A percentile compares a stretch with the other conserved stretches of the same genome.
Evolutionary conservation across 331 rosid species (phyloP).

Genomic region (Acacia concinna): DNA sequence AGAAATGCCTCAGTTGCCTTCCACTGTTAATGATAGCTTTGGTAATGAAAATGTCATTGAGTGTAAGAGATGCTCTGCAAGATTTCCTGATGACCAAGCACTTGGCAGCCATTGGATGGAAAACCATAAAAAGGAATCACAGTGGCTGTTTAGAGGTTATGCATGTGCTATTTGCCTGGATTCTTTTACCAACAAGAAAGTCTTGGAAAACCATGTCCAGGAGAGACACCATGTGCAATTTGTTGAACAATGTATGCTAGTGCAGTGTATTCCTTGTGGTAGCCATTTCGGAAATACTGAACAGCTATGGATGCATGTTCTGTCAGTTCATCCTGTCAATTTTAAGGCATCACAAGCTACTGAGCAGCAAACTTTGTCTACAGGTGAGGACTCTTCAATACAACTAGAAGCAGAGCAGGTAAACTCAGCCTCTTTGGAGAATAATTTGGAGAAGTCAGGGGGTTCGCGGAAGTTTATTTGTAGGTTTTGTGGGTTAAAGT

Average conservation of each 20-base stretch:
- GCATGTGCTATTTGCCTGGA: slow-evolving; percentile 98
- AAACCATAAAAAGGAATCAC: slow-evolving; percentile 95
- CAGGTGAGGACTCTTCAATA: slow-evolving; percentile 55
- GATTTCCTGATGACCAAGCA: slow-evolving; percentile 68
- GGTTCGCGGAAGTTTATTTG: slow-evolving; percentile 70
- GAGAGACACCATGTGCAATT: slow-evolving; percentile 94
- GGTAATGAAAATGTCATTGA: slow-evolving; percentile 52
- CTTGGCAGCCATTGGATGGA: slow-evolving; percentile 96
- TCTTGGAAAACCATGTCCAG: slow-evolving; percentile 89
- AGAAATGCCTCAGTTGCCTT: slow-evolving; percentile 57
- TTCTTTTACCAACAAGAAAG: slow-evolving; percentile 86
- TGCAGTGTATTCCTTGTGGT: slow-evolving; percentile 95
- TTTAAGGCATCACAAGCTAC: slow-evolving; percentile 62
- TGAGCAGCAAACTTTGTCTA: slow-evolving; percentile 48
- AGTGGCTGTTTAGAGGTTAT: slow-evolving; percentile 94
- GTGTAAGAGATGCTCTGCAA: slow-evolving; percentile 80
- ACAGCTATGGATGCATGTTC: slow-evolving; percentile 87
- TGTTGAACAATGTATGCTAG: slow-evolving; percentile 97
- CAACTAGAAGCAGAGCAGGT: slow-evolving; percentile 57
- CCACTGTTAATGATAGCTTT: slow-evolving; percentile 41
- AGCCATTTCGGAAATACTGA: slow-evolving; percentile 88
- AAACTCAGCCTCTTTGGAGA: slow-evolving; percentile 56
- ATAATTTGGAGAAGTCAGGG: slow-evolving; percentile 55
- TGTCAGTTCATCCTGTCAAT: slow-evolving; percentile 66
- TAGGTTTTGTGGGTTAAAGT: slow-evolving; percentile 95